Evolutionary conservation across 2,329 filamentous ascomycete species (phyloP).

Genomic region (Nigrograna mackinnonii): DNA sequence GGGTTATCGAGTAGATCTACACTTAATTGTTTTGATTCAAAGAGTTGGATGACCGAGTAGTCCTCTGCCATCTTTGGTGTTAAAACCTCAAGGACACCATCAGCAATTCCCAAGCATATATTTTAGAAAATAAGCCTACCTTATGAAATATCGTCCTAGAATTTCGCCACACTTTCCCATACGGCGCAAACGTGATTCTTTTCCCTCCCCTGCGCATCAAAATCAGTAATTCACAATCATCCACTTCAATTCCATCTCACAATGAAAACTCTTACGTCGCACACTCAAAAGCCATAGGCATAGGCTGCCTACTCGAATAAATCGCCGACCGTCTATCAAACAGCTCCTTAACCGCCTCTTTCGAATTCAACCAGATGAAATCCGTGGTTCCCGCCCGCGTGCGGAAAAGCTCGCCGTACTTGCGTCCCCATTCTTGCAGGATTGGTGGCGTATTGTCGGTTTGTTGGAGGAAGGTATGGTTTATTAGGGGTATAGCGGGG

Average conservation of each 20-base stretch:
- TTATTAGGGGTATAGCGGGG: conserved; percentile 7
- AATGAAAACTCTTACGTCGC: conserved; percentile 5
- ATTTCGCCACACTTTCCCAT: conserved; percentile 6
- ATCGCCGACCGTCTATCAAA: conserved; percentile 11
- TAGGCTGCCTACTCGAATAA: conserved; percentile 10
- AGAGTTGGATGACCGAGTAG: conserved; percentile 12
- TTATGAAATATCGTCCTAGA: conserved; percentile 9
- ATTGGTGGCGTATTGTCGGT: conserved; percentile 8
- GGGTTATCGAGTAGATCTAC: conserved; percentile 9
- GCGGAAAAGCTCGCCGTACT: conserved; percentile 12
- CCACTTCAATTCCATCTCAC: neutral
- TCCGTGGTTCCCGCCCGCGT: conserved; percentile 12
- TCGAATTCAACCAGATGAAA: conserved; percentile 13
- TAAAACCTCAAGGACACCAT: conserved; percentile 4
- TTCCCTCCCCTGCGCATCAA: conserved; percentile 7
- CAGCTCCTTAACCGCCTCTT: conserved; percentile 12
- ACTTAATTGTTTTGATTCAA: conserved; percentile 11
- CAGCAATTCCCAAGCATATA: neutral
- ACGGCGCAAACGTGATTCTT: conserved; percentile 11
- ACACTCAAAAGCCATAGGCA: conserved; percentile 13
- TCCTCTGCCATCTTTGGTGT: conserved; percentile 10
- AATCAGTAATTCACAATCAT: too few relatives aligned
- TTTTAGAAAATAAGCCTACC: neutral
- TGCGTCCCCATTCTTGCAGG: conserved; percentile 5
- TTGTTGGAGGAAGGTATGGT: conserved; percentile 11